Evolutionary conservation across 1,139 yeast species (phyloP), one percentile per base, ranked within the genome.

Genomic region (Geotrichum aggregatum): DNA sequence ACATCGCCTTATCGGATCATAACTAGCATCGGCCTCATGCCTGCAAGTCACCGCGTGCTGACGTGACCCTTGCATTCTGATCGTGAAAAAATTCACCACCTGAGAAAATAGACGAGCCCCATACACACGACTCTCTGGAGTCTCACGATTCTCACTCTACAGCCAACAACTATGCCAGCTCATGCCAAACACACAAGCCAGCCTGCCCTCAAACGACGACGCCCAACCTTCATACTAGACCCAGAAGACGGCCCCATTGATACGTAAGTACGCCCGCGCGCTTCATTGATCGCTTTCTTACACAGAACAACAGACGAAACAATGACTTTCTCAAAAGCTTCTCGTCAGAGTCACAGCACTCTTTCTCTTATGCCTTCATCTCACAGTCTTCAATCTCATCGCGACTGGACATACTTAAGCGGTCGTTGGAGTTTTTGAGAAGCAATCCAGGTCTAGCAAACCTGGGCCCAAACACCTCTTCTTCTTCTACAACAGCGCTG

Each of bases 341-440:
- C 64, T 88, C 95, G 4, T 79, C 83, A 19, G 92, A 85, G 63
- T 84, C 94, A 8, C 79, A 94, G 1, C 92, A 86, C 64, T 85
- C 95, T 1, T 87, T 85, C 63, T 85, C 95, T 0, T 87, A 87
- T 66, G 89, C 94, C 4, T 87, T 85, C 56, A 72, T 86, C 52
- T 83, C 94, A 2, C 92, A 89, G 18, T 84, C 85, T 63, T 84
- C 95, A 1, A 68, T 87, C 54, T 87, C 94, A 0, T 78, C 87
- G 50, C 72, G 96, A 53, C 71, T 87, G 56, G 83, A 83, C 55
- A 89, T 87, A 18, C 72, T 87, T 61, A 85, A 83, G 61, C 72
- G 94, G 58, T 84, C 94, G 6, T 69, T 87, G 49, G 88, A 87
- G 64, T 84, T 87, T 45, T 68, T 85, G 41, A 69, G 80, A 54